Evolutionary conservation across 148 eudicot species (phyloP).

Genomic region (Dianthus caryophyllus): DNA sequence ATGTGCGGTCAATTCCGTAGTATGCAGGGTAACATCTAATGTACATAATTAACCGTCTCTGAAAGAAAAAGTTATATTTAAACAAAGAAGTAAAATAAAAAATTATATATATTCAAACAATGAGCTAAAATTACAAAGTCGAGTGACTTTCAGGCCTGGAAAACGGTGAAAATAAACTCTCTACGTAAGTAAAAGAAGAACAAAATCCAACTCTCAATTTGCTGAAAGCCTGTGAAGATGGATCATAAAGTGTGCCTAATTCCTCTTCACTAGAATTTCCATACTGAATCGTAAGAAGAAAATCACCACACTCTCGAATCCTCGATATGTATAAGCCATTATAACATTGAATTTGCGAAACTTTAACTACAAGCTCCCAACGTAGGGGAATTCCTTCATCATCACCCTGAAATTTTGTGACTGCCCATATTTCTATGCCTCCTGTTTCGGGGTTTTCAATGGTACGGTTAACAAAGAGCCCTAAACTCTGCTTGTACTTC

Average conservation of each 20-base stretch:
- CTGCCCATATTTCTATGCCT: background rate
- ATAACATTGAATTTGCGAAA: background rate
- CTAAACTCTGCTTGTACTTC: background rate
- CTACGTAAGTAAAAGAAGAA: background rate
- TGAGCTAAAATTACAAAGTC: too few relatives aligned
- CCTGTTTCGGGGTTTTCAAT: too few relatives aligned
- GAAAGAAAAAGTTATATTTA: too few relatives aligned
- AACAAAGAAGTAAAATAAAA: too few relatives aligned
- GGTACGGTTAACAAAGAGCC: background rate
- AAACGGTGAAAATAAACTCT: constrained; percentile 1
- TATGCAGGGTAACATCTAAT: too few relatives aligned
- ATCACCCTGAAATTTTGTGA: background rate
- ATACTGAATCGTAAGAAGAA: background rate
- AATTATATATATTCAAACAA: too few relatives aligned
- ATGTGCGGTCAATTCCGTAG: too few relatives aligned
- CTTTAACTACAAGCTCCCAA: background rate
- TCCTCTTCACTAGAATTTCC: too few relatives aligned
- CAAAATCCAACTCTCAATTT: background rate
- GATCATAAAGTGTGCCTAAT: background rate
- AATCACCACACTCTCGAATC: background rate
- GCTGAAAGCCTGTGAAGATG: background rate
- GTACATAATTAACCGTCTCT: too few relatives aligned
- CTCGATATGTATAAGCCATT: background rate
- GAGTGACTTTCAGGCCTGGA: too few relatives aligned
- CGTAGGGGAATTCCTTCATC: background rate